Conservation (phyloP, 192 early-diverging fungal species). For the Coemansia sp. region DNA sequence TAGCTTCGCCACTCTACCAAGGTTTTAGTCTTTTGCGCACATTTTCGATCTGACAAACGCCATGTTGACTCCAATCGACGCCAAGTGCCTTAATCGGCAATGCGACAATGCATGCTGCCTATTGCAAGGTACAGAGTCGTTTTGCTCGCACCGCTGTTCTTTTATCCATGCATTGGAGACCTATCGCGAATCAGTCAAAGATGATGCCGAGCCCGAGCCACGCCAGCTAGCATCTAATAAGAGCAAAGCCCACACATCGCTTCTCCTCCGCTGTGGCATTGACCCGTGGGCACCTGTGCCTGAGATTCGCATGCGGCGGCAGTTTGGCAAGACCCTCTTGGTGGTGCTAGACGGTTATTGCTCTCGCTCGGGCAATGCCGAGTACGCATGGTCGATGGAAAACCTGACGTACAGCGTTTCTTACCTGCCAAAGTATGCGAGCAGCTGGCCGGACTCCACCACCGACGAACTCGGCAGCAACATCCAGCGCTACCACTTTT, state of each 20-base stretch:
- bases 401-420: conserved; percentile 24
- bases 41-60: background rate
- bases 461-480: background rate
- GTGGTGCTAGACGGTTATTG: conserved; percentile 10
- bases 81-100: background rate
- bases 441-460: conserved; percentile 8
- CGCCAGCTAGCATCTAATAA: background rate
- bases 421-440: conserved; percentile 16
- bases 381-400: conserved; percentile 29
- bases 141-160: conserved; percentile 23
- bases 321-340: conserved; percentile 11
- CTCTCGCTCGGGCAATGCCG: conserved; percentile 6
- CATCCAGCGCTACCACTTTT: conserved; percentile 20
- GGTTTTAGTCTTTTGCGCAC: background rate
- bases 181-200: conserved; percentile 8
- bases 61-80: background rate
- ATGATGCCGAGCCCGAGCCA: background rate
- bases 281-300: conserved; percentile 24
- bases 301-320: conserved; percentile 21
- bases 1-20: background rate
- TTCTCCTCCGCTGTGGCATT: conserved; percentile 32
- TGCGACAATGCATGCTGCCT: background rate
- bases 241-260: conserved; percentile 19
- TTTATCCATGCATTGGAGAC: conserved; percentile 14
- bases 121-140: background rate